These are phyloP conservation scores for Paraurostyla sp. DNA, from an alignment of 73 alveolate species.

Conservation along the genomic window DNA sequence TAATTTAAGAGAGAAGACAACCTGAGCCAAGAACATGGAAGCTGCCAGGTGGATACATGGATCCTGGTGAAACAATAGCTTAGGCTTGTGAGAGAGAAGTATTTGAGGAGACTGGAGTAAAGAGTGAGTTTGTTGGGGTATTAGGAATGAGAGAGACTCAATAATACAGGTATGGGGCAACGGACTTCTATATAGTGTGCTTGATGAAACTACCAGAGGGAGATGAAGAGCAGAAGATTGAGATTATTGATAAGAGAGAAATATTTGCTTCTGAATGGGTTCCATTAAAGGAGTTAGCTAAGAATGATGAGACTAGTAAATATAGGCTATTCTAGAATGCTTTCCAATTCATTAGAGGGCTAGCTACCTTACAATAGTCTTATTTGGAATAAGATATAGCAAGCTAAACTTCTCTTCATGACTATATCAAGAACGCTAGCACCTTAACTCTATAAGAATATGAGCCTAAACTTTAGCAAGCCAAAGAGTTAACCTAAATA, in stretches of 20 bases:
- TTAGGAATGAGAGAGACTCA: constrained; percentile 38
- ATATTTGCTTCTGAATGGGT: constrained; percentile 25
- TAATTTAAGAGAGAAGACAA: constrained; percentile 53
- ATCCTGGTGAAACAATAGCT: constrained; percentile 56
- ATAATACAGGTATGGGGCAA: neutral
- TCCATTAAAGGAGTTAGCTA: neutral
- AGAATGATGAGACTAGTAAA: constrained; percentile 4
- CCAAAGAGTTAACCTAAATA: too few species aligned
- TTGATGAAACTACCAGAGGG: neutral
- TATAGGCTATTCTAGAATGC: constrained; percentile 31
- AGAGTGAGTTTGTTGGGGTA: constrained; percentile 5
- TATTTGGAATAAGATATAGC: neutral
- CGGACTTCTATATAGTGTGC: constrained; percentile 46
- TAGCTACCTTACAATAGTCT: neutral
- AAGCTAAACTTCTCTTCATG: neutral
- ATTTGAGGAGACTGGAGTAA: constrained; percentile 66
- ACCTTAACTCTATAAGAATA: neutral
- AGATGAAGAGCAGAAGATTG: neutral
- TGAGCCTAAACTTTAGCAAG: neutral
- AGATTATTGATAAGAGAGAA: constrained; percentile 26
- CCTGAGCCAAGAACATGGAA: constrained; percentile 60
- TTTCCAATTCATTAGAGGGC: neutral
- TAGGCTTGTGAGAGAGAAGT: constrained; percentile 56
- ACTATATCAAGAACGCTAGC: neutral
- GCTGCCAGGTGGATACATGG: constrained; percentile 68